Conservation (phyloP, 192 early-diverging fungal species). For the Chytriomyces sp. region DNA sequence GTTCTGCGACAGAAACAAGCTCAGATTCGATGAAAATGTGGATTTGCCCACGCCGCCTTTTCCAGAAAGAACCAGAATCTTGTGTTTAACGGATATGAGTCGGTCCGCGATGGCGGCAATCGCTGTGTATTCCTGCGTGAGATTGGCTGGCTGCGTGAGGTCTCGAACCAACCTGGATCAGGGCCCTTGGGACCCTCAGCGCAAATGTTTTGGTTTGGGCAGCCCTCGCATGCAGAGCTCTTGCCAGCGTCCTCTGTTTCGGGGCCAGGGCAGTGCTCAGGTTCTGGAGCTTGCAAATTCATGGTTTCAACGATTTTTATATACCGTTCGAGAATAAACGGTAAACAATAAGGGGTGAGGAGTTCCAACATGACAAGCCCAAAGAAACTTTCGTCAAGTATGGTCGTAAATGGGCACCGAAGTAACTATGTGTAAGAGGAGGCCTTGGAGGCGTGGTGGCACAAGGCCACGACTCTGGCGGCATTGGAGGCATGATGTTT, state of each 20-base stretch:
- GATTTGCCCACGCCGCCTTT: conserved; percentile 99
- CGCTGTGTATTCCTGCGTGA: conserved; percentile 27
- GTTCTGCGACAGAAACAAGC: conserved; percentile 47
- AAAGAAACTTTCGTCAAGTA: no score
- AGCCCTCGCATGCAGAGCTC: conserved; percentile 53
- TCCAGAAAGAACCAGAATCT: conserved; percentile 90
- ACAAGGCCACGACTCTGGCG: no score
- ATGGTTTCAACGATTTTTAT: no score
- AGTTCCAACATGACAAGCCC: no score
- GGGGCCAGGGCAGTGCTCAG: conserved; percentile 54
- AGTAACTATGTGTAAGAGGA: no score
- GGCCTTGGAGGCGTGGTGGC: no score
- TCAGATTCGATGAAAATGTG: conserved; percentile 84
- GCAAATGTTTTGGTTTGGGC: conserved; percentile 56
- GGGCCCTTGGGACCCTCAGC: conserved; percentile 46
- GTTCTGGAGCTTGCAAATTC: conserved; percentile 47
- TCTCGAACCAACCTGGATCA: conserved; percentile 42
- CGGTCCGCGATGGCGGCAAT: conserved; percentile 48
- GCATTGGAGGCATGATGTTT: no score
- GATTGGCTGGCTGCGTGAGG: background rate
- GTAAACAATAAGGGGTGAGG: no score
- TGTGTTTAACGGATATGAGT: conserved; percentile 71
- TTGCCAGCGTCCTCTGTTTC: conserved; percentile 54
- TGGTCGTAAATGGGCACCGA: no score
- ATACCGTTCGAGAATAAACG: no score